Evolutionary conservation across 2,329 filamentous ascomycete species (phyloP).

Genomic region (Venturia aucupariae): DNA sequence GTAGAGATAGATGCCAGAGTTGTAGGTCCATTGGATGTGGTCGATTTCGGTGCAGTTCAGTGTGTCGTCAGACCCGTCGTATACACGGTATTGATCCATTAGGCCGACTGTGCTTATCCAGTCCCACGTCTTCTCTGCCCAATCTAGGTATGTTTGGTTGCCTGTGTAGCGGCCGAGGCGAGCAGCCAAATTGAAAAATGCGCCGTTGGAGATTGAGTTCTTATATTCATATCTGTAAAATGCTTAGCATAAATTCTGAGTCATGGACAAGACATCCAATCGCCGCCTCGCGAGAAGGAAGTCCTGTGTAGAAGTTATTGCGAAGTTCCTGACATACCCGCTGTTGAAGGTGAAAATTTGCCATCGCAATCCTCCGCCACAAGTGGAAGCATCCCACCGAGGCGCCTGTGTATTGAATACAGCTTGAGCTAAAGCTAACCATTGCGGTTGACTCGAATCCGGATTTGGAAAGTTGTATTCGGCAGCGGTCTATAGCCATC

Average conservation of each 20-base stretch:
- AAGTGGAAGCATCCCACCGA: constrained; percentile 30
- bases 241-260: constrained; percentile 32
- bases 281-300: constrained; percentile 28
- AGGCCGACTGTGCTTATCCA: constrained; percentile 41
- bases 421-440: constrained; percentile 23
- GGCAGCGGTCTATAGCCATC: no score
- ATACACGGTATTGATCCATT: constrained; percentile 40
- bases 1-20: constrained; percentile 36
- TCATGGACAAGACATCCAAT: constrained; percentile 34
- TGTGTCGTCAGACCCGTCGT: constrained; percentile 35
- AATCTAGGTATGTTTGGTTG: constrained; percentile 51
- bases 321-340: constrained; percentile 29
- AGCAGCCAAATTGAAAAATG: constrained; percentile 42
- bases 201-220: constrained; percentile 40
- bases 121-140: constrained; percentile 39
- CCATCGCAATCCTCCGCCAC: constrained; percentile 30
- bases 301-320: constrained; percentile 26
- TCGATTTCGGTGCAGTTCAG: constrained; percentile 39
- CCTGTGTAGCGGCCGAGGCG: constrained; percentile 28
- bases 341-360: constrained; percentile 38
- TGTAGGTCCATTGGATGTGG: constrained; percentile 48
- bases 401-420: constrained; percentile 32
- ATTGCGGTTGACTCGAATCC: constrained; percentile 22
- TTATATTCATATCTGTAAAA: constrained; percentile 30
- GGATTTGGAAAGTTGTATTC: constrained; percentile 40